phyloP scores from a whole-genome alignment of 2,329 filamentous ascomycete genomes.

The Neonectria neomacrospora region DNA sequence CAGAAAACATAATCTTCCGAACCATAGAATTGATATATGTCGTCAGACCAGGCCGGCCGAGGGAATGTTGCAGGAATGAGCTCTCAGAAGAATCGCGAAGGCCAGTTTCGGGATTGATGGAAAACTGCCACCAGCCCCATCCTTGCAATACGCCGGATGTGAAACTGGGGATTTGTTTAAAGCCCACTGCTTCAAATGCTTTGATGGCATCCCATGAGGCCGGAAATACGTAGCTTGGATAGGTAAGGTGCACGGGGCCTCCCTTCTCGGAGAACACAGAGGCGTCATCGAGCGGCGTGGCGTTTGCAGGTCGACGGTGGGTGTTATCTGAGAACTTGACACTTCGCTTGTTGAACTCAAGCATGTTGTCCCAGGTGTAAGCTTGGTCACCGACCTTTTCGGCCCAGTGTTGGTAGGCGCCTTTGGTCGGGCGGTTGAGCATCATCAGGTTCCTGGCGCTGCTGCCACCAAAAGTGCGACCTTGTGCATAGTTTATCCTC shows the following conservation, averaged over 20 bases:
- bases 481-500: conserved; percentile 14
- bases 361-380: conserved; percentile 9
- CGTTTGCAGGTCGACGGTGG: conserved; percentile 1
- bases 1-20: conserved; percentile 13
- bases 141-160: conserved; percentile 14
- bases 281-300: conserved; percentile 1
- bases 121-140: conserved; percentile 26
- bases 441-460: conserved; percentile 16
- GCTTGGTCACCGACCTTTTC: conserved; percentile 12
- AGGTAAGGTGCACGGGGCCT: not conserved
- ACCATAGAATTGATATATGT: not conserved
- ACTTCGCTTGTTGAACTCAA: not conserved
- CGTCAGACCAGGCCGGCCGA: not conserved
- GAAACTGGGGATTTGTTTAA: conserved; percentile 17
- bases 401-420: conserved; percentile 14
- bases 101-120: conserved; percentile 19
- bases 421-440: conserved; percentile 11
- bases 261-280: conserved; percentile 1
- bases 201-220: not conserved
- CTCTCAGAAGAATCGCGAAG: conserved; percentile 19
- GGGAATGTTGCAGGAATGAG: conserved; percentile 4
- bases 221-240: conserved; percentile 4
- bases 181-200: conserved; percentile 17
- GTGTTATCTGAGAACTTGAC: not conserved
- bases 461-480: conserved; percentile 12